phyloP scores from a whole-genome alignment of 352 stramenopile genomes.

The Globisporangium nagaii region DNA sequence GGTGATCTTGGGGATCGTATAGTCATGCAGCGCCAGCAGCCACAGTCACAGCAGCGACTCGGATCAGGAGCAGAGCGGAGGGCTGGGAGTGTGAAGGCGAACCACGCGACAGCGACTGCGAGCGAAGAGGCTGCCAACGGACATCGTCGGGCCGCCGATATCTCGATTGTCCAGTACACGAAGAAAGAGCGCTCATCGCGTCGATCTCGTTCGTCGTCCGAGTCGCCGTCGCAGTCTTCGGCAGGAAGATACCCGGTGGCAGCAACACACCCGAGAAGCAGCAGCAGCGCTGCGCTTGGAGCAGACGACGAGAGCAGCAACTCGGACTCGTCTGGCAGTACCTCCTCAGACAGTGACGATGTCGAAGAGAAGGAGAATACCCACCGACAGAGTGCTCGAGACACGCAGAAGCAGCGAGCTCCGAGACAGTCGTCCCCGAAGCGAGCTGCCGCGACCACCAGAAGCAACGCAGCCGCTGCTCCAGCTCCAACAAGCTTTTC shows the following conservation, averaged over 20 bases:
- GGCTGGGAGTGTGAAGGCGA: neutral
- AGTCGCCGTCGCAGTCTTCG: neutral
- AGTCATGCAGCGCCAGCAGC: neutral
- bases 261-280: neutral
- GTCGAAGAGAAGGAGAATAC: constrained; percentile 9
- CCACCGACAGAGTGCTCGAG: neutral
- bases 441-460: neutral
- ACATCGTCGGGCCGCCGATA: neutral
- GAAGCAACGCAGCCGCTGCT: neutral
- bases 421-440: neutral
- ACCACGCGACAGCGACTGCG: neutral
- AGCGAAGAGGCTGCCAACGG: neutral
- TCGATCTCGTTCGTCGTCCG: constrained; percentile 1
- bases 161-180: neutral
- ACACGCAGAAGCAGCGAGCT: neutral
- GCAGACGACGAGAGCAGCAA: neutral
- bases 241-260: neutral
- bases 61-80: neutral
- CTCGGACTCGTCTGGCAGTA: neutral
- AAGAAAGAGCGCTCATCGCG: neutral
- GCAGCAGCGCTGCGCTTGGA: neutral
- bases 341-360: neutral
- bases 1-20: neutral
- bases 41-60: neutral
- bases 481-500: neutral